Evolutionary conservation across 2,329 filamentous ascomycete species (phyloP).

Genomic region (Trichoderma endophyticum): DNA sequence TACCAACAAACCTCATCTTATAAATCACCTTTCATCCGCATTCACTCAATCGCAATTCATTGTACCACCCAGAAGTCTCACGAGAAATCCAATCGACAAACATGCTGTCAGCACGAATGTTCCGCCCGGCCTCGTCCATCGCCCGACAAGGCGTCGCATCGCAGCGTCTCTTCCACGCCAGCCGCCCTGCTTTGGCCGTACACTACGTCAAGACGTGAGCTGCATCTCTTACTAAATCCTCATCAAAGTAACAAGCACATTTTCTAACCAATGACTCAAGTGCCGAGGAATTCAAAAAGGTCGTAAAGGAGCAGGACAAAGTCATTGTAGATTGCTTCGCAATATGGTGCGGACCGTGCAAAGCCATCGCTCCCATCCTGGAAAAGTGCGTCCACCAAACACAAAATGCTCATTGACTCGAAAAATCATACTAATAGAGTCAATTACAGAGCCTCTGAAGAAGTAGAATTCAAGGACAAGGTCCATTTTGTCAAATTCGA

Average conservation of each 20-base stretch:
- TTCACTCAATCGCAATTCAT: neutral
- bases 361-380: slow-evolving; percentile 75
- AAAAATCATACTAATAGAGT: neutral
- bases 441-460: slow-evolving; percentile 26
- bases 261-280: slow-evolving; percentile 35
- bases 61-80: neutral
- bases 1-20: neutral
- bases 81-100: neutral
- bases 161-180: slow-evolving; percentile 34
- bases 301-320: slow-evolving; percentile 49
- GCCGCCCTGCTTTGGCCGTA: slow-evolving; percentile 43
- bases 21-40: neutral
- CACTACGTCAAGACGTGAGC: slow-evolving; percentile 40
- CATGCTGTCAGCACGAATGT: slow-evolving; percentile 5
- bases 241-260: neutral
- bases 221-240: neutral
- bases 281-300: slow-evolving; percentile 55
- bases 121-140: slow-evolving; percentile 22
- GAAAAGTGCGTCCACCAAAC: slow-evolving; percentile 25
- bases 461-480: slow-evolving; percentile 52
- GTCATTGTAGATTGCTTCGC: slow-evolving; percentile 86
- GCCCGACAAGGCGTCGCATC: slow-evolving; percentile 20
- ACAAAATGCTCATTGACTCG: neutral
- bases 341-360: slow-evolving; percentile 92
- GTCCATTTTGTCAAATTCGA: slow-evolving; percentile 84